Conservation (phyloP, 345 rosid genomes). For the Brassica carinata region DNA sequence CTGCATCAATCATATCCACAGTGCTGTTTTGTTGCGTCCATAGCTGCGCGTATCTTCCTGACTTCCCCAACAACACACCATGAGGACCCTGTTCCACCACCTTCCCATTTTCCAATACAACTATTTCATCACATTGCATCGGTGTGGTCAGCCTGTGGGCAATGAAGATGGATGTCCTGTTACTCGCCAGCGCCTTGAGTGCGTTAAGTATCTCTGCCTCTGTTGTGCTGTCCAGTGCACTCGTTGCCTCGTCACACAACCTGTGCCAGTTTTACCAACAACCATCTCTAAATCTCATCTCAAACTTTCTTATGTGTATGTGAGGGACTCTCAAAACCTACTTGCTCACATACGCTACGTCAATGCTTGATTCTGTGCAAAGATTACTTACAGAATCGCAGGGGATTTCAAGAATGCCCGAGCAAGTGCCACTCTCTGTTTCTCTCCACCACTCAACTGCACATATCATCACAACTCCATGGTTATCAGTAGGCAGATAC, state of each 20-base stretch:
- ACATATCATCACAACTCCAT: conserved; percentile 24
- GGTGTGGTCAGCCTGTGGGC: conserved; percentile 99
- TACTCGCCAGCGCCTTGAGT: conserved; percentile 75
- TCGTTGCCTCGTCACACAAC: conserved; percentile 97
- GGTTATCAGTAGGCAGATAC: conserved; percentile 8
- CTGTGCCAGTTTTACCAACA: conserved; percentile 43
- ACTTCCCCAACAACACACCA: conserved; percentile 66
- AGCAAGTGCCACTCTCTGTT: conserved; percentile 97
- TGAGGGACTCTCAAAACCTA: neutral
- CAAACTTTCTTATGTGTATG: neutral
- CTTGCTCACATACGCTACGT: neutral
- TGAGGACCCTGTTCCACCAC: conserved; percentile 95
- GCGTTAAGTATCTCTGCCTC: conserved; percentile 95
- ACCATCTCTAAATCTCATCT: neutral
- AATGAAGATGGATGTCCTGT: conserved; percentile 87
- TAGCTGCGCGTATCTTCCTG: conserved; percentile 94
- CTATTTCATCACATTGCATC: conserved; percentile 98
- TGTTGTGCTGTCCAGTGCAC: conserved; percentile 98
- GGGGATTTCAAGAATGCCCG: conserved; percentile 92
- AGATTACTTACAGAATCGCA: conserved; percentile 69
- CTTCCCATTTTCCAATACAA: conserved; percentile 91
- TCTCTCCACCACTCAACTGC: conserved; percentile 99
- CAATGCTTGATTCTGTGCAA: conserved; percentile 1
- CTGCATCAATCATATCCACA: conserved; percentile 60
- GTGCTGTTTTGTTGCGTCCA: conserved; percentile 91